phyloP scores from a whole-genome alignment of 2,329 filamentous ascomycete genomes.

The Herpotrichia juniperi region DNA sequence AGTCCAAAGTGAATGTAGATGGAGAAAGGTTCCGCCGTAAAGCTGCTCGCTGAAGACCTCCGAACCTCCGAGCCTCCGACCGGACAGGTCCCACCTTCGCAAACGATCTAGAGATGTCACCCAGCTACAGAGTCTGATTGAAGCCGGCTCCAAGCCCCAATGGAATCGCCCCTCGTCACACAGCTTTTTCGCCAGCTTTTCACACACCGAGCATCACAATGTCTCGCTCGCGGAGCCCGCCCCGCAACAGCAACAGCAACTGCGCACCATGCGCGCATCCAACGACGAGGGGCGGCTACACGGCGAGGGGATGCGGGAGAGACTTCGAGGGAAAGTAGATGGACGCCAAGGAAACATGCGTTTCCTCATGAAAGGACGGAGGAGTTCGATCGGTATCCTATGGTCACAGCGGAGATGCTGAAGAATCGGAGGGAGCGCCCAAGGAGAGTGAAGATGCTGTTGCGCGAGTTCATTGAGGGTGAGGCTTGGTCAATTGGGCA shows the following conservation, averaged over 20 bases:
- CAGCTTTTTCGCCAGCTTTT: slow-evolving; percentile 88
- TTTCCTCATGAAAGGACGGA: slow-evolving; percentile 77
- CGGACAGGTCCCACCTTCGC: no score
- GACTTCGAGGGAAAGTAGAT: slow-evolving; percentile 69
- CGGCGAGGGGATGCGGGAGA: slow-evolving; percentile 34
- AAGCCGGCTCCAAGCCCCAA: slow-evolving; percentile 46
- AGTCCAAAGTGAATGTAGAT: neutral
- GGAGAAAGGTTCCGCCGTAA: slow-evolving; percentile 21
- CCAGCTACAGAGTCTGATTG: neutral
- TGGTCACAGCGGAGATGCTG: slow-evolving; percentile 82
- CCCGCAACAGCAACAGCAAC: slow-evolving; percentile 46
- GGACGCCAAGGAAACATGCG: slow-evolving; percentile 82
- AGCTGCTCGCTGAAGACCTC: slow-evolving; percentile 25
- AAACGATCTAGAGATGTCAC: neutral
- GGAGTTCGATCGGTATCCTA: slow-evolving; percentile 82
- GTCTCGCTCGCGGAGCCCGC: slow-evolving; percentile 54
- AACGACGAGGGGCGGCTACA: slow-evolving; percentile 38
- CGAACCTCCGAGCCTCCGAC: slow-evolving; percentile 18
- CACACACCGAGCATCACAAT: slow-evolving; percentile 67
- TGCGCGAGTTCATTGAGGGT: slow-evolving; percentile 97
- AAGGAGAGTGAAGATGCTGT: slow-evolving; percentile 91
- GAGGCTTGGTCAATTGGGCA: slow-evolving; percentile 13
- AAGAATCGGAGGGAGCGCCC: slow-evolving; percentile 76
- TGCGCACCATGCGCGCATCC: slow-evolving; percentile 33
- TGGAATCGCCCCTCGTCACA: slow-evolving; percentile 82